A percentile compares a stretch with the other conserved stretches of the same genome.
These are phyloP conservation scores for Blastomyces silverae DNA, from an alignment of 2,329 filamentous ascomycete species.

Conservation along the genomic window DNA sequence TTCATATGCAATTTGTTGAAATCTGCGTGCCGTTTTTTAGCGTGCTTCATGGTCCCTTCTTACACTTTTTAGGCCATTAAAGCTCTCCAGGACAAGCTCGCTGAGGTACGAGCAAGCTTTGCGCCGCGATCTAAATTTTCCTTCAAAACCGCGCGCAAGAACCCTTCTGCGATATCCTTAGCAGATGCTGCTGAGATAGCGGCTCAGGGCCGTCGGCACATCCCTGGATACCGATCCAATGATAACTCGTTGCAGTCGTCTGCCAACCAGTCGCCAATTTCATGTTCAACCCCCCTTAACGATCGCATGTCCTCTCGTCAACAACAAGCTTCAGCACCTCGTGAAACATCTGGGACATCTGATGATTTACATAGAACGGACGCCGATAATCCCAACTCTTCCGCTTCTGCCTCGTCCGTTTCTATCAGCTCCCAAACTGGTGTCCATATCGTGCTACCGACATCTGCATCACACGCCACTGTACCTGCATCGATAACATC, in stretches of 20 bases:
- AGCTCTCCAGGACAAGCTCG: conserved; percentile 68
- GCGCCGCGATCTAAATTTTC: conserved; percentile 74
- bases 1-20: not conserved
- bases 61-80: conserved; percentile 60
- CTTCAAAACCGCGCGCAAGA: conserved; percentile 60
- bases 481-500: conserved; percentile 67
- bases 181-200: conserved; percentile 47
- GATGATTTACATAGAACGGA: not conserved
- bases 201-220: conserved; percentile 41
- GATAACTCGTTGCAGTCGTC: conserved; percentile 38
- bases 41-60: conserved; percentile 8
- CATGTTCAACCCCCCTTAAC: conserved; percentile 34
- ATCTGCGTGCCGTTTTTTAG: conserved; percentile 9
- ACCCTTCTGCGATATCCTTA: conserved; percentile 47
- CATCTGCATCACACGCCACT: conserved; percentile 62
- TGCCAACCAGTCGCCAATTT: conserved; percentile 31
- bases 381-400: not conserved
- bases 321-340: not conserved
- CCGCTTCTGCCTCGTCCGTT: conserved; percentile 45
- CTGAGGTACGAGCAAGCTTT: conserved; percentile 59
- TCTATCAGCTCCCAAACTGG: conserved; percentile 59
- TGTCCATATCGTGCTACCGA: conserved; percentile 70
- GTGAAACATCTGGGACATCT: not conserved
- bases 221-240: conserved; percentile 40
- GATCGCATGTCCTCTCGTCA: conserved; percentile 30